A percentile compares a stretch with the other conserved stretches of the same genome.
phyloP scores from a whole-genome alignment of 2,329 filamentous ascomycete genomes.

The Bipolaris victoriae region DNA sequence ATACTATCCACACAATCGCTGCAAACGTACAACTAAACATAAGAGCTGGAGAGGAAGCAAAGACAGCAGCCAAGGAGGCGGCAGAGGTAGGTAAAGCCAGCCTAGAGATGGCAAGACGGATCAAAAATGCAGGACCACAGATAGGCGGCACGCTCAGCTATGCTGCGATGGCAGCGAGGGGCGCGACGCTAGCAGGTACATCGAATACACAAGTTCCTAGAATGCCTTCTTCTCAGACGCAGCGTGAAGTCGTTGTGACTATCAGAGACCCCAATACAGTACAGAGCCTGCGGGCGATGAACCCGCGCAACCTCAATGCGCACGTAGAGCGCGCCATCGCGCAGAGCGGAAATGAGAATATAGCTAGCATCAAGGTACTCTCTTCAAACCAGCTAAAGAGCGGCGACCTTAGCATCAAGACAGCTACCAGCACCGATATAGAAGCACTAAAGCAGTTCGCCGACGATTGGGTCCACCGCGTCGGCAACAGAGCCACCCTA shows the following conservation, averaged over 20 bases:
- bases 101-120: constrained; percentile 15
- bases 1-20: constrained; percentile 10
- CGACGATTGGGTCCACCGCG: constrained; percentile 16
- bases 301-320: constrained; percentile 18
- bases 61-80: constrained; percentile 19
- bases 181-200: constrained; percentile 17
- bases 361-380: constrained; percentile 23
- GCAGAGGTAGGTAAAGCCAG: constrained; percentile 14
- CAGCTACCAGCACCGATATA: neutral
- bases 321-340: constrained; percentile 23
- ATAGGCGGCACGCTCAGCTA: constrained; percentile 13
- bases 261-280: constrained; percentile 22
- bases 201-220: constrained; percentile 25
- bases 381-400: constrained; percentile 30
- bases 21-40: constrained; percentile 16
- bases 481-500: constrained; percentile 4
- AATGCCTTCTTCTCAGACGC: constrained; percentile 14
- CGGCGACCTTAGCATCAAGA: constrained; percentile 25
- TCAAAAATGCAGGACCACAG: constrained; percentile 17
- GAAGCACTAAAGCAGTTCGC: neutral
- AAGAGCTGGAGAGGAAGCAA: constrained; percentile 20
- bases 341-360: constrained; percentile 26
- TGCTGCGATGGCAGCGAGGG: constrained; percentile 16
- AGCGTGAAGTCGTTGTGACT: constrained; percentile 25
- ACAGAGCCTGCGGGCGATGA: constrained; percentile 23